Evolutionary conservation across 192 early-diverging fungal species (phyloP).

Genomic region (Entomortierella chlamydospora): DNA sequence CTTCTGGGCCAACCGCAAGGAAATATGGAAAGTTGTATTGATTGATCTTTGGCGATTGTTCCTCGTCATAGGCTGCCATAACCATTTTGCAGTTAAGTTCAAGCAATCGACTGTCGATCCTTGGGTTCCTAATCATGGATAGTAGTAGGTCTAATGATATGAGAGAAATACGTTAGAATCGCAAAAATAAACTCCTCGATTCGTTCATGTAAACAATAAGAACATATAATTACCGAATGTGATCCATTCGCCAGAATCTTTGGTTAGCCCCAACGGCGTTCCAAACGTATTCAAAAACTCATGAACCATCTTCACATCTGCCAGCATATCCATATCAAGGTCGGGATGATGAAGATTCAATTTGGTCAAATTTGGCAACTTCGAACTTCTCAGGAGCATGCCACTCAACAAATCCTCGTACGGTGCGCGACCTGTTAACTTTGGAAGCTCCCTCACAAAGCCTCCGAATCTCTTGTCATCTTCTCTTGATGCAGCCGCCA

Average conservation of each 20-base stretch:
- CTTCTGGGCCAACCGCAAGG: conserved; percentile 29
- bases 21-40: conserved; percentile 39
- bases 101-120: conserved; percentile 32
- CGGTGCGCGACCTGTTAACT: conserved; percentile 39
- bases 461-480: conserved; percentile 24
- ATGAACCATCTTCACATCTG: conserved; percentile 50
- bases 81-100: conserved; percentile 48
- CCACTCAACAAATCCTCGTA: conserved; percentile 44
- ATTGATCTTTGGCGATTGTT: conserved; percentile 13
- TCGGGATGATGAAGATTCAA: conserved; percentile 32
- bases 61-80: conserved; percentile 38
- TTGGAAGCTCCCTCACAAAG: conserved; percentile 38
- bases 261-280: conserved; percentile 33
- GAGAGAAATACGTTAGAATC: background rate
- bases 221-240: conserved; percentile 35
- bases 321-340: conserved; percentile 49
- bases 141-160: conserved; percentile 20
- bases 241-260: conserved; percentile 51
- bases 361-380: conserved; percentile 26
- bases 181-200: no score
- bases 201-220: no score
- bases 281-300: conserved; percentile 54
- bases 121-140: conserved; percentile 42
- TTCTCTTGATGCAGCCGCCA: conserved; percentile 19
- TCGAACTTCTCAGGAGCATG: conserved; percentile 31